phyloP scores from a whole-genome alignment of 768 basidiomycete species.

The Pleurotus citrinopileatus region DNA sequence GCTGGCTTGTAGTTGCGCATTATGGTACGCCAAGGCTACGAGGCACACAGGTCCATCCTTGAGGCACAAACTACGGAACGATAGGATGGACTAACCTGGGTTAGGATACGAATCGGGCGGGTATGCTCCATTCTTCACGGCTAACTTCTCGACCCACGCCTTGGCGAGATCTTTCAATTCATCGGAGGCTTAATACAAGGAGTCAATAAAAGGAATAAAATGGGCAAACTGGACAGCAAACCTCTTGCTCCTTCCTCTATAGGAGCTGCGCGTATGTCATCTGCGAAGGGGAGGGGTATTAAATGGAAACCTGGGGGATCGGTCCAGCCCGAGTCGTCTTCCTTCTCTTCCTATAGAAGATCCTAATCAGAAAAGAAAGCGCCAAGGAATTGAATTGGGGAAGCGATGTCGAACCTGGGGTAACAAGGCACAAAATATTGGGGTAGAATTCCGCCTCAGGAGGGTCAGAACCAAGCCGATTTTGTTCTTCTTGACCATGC shows the following conservation, averaged over 20 bases:
- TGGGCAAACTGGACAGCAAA: slow-evolving; percentile 20
- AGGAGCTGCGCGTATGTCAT: slow-evolving; percentile 85
- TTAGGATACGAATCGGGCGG: slow-evolving; percentile 89
- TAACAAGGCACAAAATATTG: slow-evolving; percentile 79
- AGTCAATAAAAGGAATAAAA: background rate
- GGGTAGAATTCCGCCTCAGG: slow-evolving; percentile 67
- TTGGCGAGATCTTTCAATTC: slow-evolving; percentile 63
- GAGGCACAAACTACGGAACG: slow-evolving; percentile 5
- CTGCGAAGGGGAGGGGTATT: slow-evolving; percentile 90
- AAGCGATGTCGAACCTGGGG: too few species aligned
- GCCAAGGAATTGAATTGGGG: too few species aligned
- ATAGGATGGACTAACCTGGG: slow-evolving; percentile 60
- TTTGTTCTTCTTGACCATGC: slow-evolving; percentile 77
- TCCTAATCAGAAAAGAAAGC: background rate
- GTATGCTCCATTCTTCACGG: slow-evolving; percentile 76
- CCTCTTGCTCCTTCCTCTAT: slow-evolving; percentile 65
- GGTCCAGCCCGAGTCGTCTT: slow-evolving; percentile 68
- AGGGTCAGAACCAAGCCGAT: slow-evolving; percentile 77
- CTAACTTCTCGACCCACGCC: slow-evolving; percentile 76
- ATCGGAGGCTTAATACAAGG: slow-evolving; percentile 56
- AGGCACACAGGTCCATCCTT: slow-evolving; percentile 8
- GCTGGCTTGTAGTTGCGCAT: slow-evolving; percentile 85
- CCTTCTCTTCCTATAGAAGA: slow-evolving; percentile 57
- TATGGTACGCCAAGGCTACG: slow-evolving; percentile 81
- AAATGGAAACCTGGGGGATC: slow-evolving; percentile 92